A percentile compares a stretch with the other conserved stretches of the same genome.
Conservation (phyloP, 2,329 filamentous ascomycete species). For the Verticillium tricorpus region DNA sequence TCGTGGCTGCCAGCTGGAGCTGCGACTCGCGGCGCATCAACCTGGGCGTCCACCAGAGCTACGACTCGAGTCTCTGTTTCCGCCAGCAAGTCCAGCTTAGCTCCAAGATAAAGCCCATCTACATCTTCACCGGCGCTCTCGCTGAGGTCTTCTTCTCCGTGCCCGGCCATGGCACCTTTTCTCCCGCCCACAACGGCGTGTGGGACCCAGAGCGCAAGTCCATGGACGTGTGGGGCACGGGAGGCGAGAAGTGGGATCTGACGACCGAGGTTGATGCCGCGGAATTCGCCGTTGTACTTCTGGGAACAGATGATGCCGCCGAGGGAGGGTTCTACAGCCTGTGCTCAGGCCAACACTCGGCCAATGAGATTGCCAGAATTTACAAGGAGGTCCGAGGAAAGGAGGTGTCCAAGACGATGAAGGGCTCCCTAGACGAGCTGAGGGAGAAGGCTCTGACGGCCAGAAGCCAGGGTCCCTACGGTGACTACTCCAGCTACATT, state of each 20-base stretch:
- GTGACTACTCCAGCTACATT: neutral
- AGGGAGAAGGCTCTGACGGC: neutral
- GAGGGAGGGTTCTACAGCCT: neutral
- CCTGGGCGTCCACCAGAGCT: slow-evolving; percentile 22
- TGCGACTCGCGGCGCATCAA: slow-evolving; percentile 21
- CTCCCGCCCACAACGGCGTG: neutral
- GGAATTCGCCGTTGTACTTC: slow-evolving; percentile 2
- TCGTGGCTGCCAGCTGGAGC: slow-evolving; percentile 23
- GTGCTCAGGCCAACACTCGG: no score
- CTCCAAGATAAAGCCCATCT: slow-evolving; percentile 19
- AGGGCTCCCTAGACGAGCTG: neutral
- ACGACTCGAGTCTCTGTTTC: slow-evolving; percentile 26
- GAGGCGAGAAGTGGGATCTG: slow-evolving; percentile 2
- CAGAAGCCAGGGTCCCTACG: neutral
- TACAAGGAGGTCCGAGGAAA: neutral
- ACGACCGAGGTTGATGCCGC: slow-evolving; percentile 5
- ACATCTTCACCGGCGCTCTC: slow-evolving; percentile 23
- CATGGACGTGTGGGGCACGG: slow-evolving; percentile 1
- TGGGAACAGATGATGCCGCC: neutral
- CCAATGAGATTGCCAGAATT: neutral
- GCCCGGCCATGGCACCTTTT: slow-evolving; percentile 1
- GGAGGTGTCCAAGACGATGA: neutral
- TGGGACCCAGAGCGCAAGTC: neutral
- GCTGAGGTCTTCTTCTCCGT: slow-evolving; percentile 18
- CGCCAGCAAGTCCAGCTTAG: slow-evolving; percentile 18